These are phyloP conservation scores for Malus fusca DNA, from an alignment of 306 rosid genomes.

Conservation along the genomic window DNA sequence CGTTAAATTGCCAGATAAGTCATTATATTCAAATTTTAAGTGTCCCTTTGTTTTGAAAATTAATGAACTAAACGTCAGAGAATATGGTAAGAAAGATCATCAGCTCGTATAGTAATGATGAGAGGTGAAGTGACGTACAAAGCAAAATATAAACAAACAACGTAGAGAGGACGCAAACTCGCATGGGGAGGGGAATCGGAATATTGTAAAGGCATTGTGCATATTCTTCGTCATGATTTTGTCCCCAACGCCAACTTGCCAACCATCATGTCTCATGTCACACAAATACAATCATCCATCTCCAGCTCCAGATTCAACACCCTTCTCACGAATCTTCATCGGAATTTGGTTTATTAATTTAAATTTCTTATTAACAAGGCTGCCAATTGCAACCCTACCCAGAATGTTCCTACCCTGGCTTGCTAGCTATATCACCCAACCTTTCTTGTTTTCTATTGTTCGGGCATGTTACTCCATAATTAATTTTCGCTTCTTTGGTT, in stretches of 20 bases:
- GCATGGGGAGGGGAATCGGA: not conserved
- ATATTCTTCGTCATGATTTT: conserved; percentile 18
- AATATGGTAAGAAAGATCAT: not conserved
- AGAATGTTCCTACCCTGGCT: not conserved
- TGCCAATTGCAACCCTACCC: not conserved
- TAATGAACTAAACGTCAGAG: no score
- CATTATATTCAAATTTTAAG: no score
- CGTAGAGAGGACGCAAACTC: not conserved
- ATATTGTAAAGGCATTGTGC: not conserved
- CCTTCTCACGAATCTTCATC: conserved; percentile 7
- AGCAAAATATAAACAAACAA: not conserved
- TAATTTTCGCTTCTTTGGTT: no score
- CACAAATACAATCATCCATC: conserved; percentile 1
- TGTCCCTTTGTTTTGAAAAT: no score
- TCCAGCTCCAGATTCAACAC: not conserved
- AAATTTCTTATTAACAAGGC: not conserved
- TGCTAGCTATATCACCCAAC: not conserved
- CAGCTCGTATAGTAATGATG: not conserved
- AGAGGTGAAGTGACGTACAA: not conserved
- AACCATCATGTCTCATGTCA: conserved; percentile 15
- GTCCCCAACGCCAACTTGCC: conserved; percentile 27
- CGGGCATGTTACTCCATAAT: no score
- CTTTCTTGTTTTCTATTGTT: not conserved
- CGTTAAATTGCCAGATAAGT: no score
- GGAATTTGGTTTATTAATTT: not conserved